Conservation (phyloP, 352 stramenopile species). For the Albugo candida region DNA sequence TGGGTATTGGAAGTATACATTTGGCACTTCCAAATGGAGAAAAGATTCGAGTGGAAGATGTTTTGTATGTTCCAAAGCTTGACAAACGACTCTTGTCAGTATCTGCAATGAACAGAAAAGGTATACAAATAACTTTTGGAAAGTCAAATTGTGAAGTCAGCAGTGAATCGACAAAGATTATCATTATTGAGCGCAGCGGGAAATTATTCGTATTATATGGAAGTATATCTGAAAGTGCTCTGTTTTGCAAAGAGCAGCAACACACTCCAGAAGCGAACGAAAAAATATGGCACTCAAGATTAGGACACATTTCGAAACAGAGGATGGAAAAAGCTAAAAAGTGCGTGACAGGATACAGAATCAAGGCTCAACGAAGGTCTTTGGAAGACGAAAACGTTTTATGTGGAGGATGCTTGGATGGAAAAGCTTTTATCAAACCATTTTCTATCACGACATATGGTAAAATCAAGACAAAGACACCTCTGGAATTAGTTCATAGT, state of each 20-base stretch:
- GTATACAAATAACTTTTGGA: constrained; percentile 7
- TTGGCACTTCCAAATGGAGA: constrained; percentile 2
- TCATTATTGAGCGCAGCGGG: too few relatives aligned
- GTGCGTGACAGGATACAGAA: too few relatives aligned
- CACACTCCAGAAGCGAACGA: too few relatives aligned
- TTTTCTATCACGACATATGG: neutral
- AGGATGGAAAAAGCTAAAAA: too few relatives aligned
- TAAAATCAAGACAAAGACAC: neutral
- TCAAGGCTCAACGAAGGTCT: neutral
- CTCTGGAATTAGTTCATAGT: neutral
- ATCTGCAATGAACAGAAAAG: constrained; percentile 6
- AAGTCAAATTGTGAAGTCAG: too few relatives aligned
- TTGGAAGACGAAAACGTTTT: neutral
- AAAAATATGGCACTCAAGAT: too few relatives aligned
- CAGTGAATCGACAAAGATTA: too few relatives aligned
- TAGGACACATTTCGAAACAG: too few relatives aligned
- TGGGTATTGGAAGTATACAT: constrained; percentile 3
- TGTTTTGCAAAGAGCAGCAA: too few relatives aligned
- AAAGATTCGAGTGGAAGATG: constrained; percentile 7
- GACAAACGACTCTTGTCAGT: constrained; percentile 9
- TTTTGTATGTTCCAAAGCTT: constrained; percentile 8
- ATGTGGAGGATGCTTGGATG: neutral
- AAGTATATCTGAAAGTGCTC: too few relatives aligned
- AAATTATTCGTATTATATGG: too few relatives aligned
- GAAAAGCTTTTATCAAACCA: neutral